phyloP scores from a whole-genome alignment of 1,139 yeast genomes.

The Nadsonia starkeyi-henricii region DNA sequence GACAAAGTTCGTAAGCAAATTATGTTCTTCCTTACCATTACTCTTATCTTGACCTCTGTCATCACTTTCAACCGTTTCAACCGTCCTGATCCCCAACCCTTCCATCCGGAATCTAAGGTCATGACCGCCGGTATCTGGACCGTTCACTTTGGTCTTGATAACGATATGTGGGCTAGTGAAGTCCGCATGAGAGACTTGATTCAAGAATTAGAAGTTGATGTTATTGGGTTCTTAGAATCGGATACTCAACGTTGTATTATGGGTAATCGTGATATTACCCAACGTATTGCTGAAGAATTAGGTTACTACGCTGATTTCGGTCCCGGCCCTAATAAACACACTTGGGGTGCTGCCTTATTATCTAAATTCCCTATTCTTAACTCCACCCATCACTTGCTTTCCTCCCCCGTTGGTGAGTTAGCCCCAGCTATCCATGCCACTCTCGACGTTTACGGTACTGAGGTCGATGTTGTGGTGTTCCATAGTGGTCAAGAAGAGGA shows the following conservation, averaged over 20 bases:
- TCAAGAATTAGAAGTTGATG: constrained; percentile 75
- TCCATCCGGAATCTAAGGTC: constrained; percentile 58
- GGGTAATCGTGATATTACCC: constrained; percentile 91
- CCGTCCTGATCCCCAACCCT: constrained; percentile 47
- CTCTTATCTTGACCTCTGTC: constrained; percentile 23
- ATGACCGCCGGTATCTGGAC: constrained; percentile 98
- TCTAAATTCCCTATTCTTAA: constrained; percentile 88
- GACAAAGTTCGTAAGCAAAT: constrained; percentile 17
- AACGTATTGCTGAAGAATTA: constrained; percentile 78
- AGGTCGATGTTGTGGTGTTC: constrained; percentile 85
- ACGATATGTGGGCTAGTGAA: constrained; percentile 97
- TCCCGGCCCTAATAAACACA: constrained; percentile 95
- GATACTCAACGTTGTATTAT: constrained; percentile 90
- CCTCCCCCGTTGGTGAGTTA: constrained; percentile 93
- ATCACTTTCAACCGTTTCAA: constrained; percentile 50
- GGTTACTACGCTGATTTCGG: constrained; percentile 95
- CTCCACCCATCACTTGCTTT: constrained; percentile 81
- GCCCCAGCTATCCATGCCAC: constrained; percentile 98
- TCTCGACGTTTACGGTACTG: constrained; percentile 72
- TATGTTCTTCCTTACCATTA: constrained; percentile 15
- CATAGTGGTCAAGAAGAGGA: constrained; percentile 98
- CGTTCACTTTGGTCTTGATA: constrained; percentile 89
- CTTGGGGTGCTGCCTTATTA: constrained; percentile 91
- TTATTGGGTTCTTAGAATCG: constrained; percentile 78
- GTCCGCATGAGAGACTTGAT: constrained; percentile 76